Base-by-base conservation (phyloP, 257 asterid species). In the Scutellaria minor region DNA sequence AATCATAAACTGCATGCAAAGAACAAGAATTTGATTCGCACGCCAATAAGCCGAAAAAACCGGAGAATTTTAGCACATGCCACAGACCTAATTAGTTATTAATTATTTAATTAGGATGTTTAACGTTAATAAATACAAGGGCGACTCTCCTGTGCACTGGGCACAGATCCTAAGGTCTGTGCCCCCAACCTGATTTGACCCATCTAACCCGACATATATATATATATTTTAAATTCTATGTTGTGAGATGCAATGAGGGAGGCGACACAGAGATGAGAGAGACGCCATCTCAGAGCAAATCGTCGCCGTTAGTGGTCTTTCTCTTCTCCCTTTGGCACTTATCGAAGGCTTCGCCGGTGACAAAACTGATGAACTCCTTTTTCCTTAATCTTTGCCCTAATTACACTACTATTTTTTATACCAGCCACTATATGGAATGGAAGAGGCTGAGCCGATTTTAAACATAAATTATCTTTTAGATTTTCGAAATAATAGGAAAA, bases 41-140 rank as follows among this genome's bases (percentile, higher is more conserved):
- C 75, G 81, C 77, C 80, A 79, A 85, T 77, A 77, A 81, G 76
- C 84, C 87, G 64, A 45, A 67, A 83, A 79, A 78, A 9, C 71
- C 64, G 85, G 83, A 61, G 72, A 51, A 60, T 68, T 70, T 68
- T 70, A 47, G 56, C 85, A 80, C 87, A 81, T 85, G 88, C 79
- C 77, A 71, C 77, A 58, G 20, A 70, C 15, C 1, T 56, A 62
- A 68, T 20, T 58, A 57, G 44, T 50, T 61, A 41, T 60, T 67
- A 72, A 72, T 65, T 65, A 71, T 55, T 60, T 67, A 72, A 72
- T 65, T 65, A 48, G 13, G 20, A 48, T 48, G 13, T 48, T 13
- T 48, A 48, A 12, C 20, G 18, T 12, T n/a, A 31, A 31, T 3
- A 2, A 31, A 31, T 31, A 31, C 37, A 31, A 31, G n/a, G n/a